Conservation (phyloP, 345 rosid genomes). For the Pistacia atlantica region DNA sequence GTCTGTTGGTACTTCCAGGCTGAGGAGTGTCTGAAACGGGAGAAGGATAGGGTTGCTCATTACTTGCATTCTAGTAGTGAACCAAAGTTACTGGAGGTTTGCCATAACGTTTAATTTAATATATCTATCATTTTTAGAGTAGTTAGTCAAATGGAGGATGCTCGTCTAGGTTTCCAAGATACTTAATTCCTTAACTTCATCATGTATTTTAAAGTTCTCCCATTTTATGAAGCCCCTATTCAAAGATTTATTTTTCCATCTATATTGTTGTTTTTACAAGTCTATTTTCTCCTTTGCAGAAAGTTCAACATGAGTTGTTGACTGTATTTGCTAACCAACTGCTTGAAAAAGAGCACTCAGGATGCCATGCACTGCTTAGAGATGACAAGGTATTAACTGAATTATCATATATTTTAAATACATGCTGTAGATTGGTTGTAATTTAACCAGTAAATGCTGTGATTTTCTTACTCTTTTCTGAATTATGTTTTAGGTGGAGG, state of each 20-base stretch:
- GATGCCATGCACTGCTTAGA: slow-evolving; percentile 67
- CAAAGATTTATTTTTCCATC: neutral
- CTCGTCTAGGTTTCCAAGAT: neutral
- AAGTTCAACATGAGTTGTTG: slow-evolving; percentile 56
- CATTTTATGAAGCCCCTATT: neutral
- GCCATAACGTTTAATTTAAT: slow-evolving; percentile 9
- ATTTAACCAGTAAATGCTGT: neutral
- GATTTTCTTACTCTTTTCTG: neutral
- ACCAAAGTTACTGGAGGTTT: slow-evolving; percentile 60
- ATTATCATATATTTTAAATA: slow-evolving; percentile 7
- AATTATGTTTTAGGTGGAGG: slow-evolving; percentile 50
- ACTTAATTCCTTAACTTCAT: neutral
- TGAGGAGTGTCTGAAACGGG: slow-evolving; percentile 62
- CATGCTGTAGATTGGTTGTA: slow-evolving; percentile 10
- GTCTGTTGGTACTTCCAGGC: slow-evolving; percentile 34
- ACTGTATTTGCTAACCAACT: slow-evolving; percentile 51
- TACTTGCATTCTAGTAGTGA: slow-evolving; percentile 57
- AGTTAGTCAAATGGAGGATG: neutral
- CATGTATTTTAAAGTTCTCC: neutral
- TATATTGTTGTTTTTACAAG: neutral
- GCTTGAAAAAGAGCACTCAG: slow-evolving; percentile 61
- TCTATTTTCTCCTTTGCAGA: slow-evolving; percentile 33
- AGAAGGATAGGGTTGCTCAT: slow-evolving; percentile 57
- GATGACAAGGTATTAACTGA: slow-evolving; percentile 61
- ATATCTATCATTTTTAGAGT: neutral